Evolutionary conservation across 2,329 filamentous ascomycete genomes (phyloP).

Genomic region (Apiospora hydei): DNA sequence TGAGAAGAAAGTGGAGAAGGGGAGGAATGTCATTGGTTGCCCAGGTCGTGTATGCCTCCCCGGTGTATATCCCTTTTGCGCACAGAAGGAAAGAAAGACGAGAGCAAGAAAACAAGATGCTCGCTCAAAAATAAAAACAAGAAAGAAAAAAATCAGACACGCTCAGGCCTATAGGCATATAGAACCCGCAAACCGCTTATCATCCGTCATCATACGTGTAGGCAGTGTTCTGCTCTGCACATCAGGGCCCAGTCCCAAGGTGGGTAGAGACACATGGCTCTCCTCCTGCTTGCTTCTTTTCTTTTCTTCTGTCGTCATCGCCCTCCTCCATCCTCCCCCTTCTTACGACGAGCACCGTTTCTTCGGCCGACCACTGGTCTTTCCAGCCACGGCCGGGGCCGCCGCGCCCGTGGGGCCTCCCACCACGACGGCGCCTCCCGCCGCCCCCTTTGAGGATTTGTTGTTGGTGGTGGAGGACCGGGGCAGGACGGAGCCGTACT

Average conservation of each 20-base stretch:
- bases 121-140: not conserved
- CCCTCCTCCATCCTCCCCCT: no score
- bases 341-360: not conserved
- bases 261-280: not conserved
- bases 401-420: not conserved
- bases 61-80: constrained; percentile 14
- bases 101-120: not conserved
- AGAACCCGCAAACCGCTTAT: not conserved
- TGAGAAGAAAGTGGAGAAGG: not conserved
- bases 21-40: constrained; percentile 7
- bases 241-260: not conserved
- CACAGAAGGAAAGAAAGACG: not conserved
- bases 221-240: not conserved
- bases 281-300: no score
- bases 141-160: not conserved
- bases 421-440: not conserved
- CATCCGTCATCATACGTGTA: not conserved
- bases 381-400: not conserved
- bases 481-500: constrained; percentile 1
- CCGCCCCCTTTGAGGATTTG: not conserved
- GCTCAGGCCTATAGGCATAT: not conserved
- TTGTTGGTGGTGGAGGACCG: not conserved
- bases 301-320: no score
- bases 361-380: not conserved
- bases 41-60: not conserved